Conservation (phyloP, 2,329 filamentous ascomycete genomes). For the Daldinia eschscholtzii region DNA sequence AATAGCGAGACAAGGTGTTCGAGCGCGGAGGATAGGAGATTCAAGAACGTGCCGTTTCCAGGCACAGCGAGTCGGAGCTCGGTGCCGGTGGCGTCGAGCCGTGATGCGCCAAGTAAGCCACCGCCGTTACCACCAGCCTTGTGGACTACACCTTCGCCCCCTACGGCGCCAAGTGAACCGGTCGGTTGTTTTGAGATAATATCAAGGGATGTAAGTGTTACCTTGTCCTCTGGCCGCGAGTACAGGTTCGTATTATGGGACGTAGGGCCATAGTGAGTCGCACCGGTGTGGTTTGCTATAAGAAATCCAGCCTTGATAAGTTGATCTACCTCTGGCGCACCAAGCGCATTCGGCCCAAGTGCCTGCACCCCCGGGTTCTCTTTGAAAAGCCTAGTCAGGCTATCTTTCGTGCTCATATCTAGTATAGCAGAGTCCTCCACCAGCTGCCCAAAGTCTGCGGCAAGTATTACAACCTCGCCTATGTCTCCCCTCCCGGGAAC, state of each 20-base stretch:
- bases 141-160: conserved; percentile 74
- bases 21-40: conserved; percentile 71
- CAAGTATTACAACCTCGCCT: conserved; percentile 74
- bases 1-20: conserved; percentile 72
- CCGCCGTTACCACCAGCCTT: conserved; percentile 68
- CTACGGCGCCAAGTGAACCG: conserved; percentile 76
- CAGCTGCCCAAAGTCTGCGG: conserved; percentile 66
- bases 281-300: conserved; percentile 61
- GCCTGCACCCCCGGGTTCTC: conserved; percentile 62
- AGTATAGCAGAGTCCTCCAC: conserved; percentile 55
- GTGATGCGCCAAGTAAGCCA: conserved; percentile 59
- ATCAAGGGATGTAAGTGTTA: conserved; percentile 71
- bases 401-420: conserved; percentile 59
- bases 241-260: conserved; percentile 56
- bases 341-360: conserved; percentile 52
- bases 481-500: conserved; percentile 71
- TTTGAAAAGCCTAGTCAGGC: conserved; percentile 66
- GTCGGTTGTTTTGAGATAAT: conserved; percentile 74
- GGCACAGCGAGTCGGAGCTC: conserved; percentile 73
- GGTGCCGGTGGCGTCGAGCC: conserved; percentile 50
- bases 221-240: conserved; percentile 65
- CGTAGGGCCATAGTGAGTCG: conserved; percentile 52
- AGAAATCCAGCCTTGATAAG: conserved; percentile 77
- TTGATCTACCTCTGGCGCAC: conserved; percentile 53
- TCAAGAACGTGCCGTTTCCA: conserved; percentile 75